Base-by-base conservation (phyloP, 441 rosid species). In the Corymbia citriodora region DNA sequence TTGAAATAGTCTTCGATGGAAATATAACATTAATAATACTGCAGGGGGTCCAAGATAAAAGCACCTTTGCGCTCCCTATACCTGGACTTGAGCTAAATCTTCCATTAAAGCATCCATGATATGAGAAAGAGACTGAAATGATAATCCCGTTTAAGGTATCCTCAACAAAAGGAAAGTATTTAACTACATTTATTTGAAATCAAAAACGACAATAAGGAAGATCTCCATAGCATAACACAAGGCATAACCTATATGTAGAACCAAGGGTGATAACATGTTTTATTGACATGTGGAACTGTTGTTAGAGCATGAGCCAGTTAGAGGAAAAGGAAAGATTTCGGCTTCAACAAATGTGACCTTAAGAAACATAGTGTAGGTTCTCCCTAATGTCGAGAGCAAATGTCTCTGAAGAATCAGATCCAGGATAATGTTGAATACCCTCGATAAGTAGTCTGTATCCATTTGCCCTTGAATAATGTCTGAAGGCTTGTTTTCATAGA, bases 401-500 rank as follows among this genome's bases (percentile, higher is more conserved):
- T 63, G 2, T 3, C 70, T 63, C 70, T 0, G 1, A 29, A 63
- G 70, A 63, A 63, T 63, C 31, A 6, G 70, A 29, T 63, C 16
- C 0, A 63, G 31, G 0, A 74, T 74, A 40, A 74, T 48, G 54
- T 81, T 21, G 8, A 55, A 70, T 95, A 95, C 98, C 95, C 98
- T 94, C 54, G 99, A 98, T 74, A 96, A 92, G 92, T 97, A 96
- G 91, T 98, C 98, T 12, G 97, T 94, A 92, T 98, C 99, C 97
- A 95, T 97, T 89, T 97, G 99, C 86, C 99, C 99, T 92, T 97
- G 99, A 86, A 96, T 97, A 65, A 97, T 98, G 90, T 98, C 99
- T 10, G 99, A 99, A 5, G 99, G 97, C 91, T 98, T 98, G 94
- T 97, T 97, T 92, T 97, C 99, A 88, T 97, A 97, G 89, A 97